phyloP scores from a whole-genome alignment of 177 flowering plant genomes.

The Vitis hybrid region DNA sequence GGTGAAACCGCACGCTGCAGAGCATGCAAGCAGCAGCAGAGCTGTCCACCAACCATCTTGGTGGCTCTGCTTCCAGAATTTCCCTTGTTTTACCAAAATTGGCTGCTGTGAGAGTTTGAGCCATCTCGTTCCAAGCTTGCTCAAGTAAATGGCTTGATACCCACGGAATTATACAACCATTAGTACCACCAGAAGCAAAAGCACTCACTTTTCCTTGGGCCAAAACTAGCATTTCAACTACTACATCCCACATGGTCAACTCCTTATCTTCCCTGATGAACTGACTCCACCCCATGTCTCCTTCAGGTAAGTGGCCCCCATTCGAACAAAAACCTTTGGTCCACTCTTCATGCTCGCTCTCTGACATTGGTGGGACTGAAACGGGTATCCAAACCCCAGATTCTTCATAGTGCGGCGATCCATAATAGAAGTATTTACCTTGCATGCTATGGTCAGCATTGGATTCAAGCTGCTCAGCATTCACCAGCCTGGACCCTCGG shows the following conservation, averaged over 20 bases:
- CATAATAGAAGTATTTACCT: constrained; percentile 71
- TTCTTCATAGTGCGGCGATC: constrained; percentile 74
- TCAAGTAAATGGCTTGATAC: constrained; percentile 70
- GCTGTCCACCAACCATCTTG: constrained; percentile 96
- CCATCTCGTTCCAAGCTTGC: constrained; percentile 96
- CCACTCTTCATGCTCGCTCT: constrained; percentile 71
- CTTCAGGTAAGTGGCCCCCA: constrained; percentile 86
- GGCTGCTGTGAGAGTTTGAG: constrained; percentile 82
- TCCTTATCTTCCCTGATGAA: constrained; percentile 61
- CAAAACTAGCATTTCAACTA: constrained; percentile 77
- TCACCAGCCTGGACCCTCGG: constrained; percentile 3
- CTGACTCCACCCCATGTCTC: constrained; percentile 77
- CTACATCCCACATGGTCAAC: constrained; percentile 96
- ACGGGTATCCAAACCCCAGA: constrained; percentile 98
- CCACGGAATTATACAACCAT: constrained; percentile 48
- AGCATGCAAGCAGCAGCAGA: constrained; percentile 90
- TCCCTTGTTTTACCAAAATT: constrained; percentile 54
- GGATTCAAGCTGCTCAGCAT: constrained; percentile 1
- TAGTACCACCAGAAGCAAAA: constrained; percentile 61
- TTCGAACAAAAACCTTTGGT: constrained; percentile 44
- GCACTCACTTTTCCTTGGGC: constrained; percentile 78
- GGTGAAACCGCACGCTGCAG: constrained; percentile 86
- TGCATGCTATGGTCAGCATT: constrained; percentile 24
- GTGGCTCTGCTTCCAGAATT: constrained; percentile 84
- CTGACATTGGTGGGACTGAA: constrained; percentile 93